These are phyloP conservation scores for Venturia nashicola DNA, from an alignment of 2,329 filamentous ascomycete genomes.

Conservation along the genomic window DNA sequence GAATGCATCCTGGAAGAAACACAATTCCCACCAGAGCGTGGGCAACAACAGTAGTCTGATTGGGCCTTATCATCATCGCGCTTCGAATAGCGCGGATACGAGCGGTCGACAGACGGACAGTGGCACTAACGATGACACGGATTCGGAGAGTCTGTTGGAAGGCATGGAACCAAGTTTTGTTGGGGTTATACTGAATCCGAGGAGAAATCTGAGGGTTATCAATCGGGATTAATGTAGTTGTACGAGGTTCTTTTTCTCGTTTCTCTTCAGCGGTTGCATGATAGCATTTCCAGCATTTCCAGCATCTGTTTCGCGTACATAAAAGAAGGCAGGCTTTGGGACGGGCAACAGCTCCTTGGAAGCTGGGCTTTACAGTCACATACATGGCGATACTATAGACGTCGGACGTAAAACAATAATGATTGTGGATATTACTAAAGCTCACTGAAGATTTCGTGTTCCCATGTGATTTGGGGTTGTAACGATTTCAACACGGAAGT, in stretches of 20 bases:
- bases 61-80: conserved; percentile 6
- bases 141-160: conserved; percentile 45
- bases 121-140: conserved; percentile 31
- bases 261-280: background rate
- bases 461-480: background rate
- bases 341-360: background rate
- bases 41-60: conserved; percentile 3
- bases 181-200: conserved; percentile 52
- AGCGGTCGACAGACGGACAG: conserved; percentile 15
- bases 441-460: no score
- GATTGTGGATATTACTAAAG: background rate
- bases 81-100: conserved; percentile 9
- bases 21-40: background rate
- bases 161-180: conserved; percentile 61
- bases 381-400: background rate
- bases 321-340: background rate
- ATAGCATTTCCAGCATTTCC: conserved; percentile 7
- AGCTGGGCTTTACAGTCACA: background rate
- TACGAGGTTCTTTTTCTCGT: background rate
- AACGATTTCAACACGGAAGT: background rate
- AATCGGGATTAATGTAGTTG: conserved; percentile 37
- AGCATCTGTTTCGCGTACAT: background rate
- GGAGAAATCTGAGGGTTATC: conserved; percentile 56
- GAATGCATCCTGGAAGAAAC: background rate
- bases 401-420: background rate